These are phyloP conservation scores for Cokeromyces recurvatus DNA, from an alignment of 371 early-diverging fungal species.

Conservation along the genomic window DNA sequence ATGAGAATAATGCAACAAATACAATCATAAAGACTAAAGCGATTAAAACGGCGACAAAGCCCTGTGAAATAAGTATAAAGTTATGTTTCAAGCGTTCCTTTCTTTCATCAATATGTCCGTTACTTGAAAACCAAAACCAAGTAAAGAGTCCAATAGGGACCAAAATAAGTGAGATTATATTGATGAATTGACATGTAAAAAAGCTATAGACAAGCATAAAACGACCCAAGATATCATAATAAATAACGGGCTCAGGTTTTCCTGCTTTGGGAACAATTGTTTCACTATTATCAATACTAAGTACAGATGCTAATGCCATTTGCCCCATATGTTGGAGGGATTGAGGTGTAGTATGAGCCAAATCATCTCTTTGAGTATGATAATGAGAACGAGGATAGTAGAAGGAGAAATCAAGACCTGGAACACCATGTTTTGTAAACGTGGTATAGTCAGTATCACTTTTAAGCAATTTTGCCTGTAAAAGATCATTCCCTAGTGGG, in stretches of 20 bases:
- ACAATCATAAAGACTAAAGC: slow-evolving; percentile 11
- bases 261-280: slow-evolving; percentile 10
- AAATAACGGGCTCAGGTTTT: slow-evolving; percentile 26
- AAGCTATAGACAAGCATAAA: slow-evolving; percentile 43
- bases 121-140: slow-evolving; percentile 4
- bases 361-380: slow-evolving; percentile 57
- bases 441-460: slow-evolving; percentile 66
- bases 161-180: slow-evolving; percentile 30
- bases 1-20: slow-evolving; percentile 8
- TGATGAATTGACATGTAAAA: slow-evolving; percentile 36
- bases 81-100: background rate
- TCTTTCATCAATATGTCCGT: background rate
- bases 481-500: slow-evolving; percentile 58
- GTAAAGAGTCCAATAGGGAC: slow-evolving; percentile 20
- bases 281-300: slow-evolving; percentile 24
- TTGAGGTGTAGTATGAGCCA: slow-evolving; percentile 40
- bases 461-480: slow-evolving; percentile 55
- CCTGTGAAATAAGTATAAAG: slow-evolving; percentile 1
- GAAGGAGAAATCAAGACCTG: slow-evolving; percentile 69
- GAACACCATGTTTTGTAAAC: slow-evolving; percentile 51
- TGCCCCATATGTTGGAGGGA: slow-evolving; percentile 63
- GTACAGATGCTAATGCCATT: slow-evolving; percentile 36
- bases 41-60: slow-evolving; percentile 8
- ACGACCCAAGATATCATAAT: slow-evolving; percentile 49
- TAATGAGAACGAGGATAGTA: slow-evolving; percentile 59